phyloP scores from a whole-genome alignment of 148 eudicot genomes.

The Vaccinium darrowii region DNA sequence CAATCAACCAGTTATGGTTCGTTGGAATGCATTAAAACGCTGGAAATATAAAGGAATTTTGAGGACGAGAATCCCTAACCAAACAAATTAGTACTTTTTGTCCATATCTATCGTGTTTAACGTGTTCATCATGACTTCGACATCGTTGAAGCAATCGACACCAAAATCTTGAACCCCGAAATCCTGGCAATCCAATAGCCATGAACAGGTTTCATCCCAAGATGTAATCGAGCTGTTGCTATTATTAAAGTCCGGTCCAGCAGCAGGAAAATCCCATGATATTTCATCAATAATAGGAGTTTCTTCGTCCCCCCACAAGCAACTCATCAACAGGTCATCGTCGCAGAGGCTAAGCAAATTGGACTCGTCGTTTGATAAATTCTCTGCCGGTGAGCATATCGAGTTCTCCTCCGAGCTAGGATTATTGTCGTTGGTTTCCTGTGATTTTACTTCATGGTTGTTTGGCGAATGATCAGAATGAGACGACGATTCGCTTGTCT shows the following conservation, averaged over 20 bases:
- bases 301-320: constrained; percentile 41
- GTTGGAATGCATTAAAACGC: background rate
- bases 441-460: background rate
- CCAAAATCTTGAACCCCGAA: constrained; percentile 73
- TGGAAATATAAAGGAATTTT: background rate
- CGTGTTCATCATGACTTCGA: constrained; percentile 42
- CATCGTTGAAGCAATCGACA: constrained; percentile 46
- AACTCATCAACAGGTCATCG: constrained; percentile 53
- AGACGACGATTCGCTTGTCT: constrained; percentile 6
- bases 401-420: constrained; percentile 22
- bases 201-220: constrained; percentile 45
- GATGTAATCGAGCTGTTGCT: constrained; percentile 15
- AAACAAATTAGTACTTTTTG: constrained; percentile 21
- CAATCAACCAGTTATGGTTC: background rate
- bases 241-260: constrained; percentile 18
- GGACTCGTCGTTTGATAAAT: constrained; percentile 30
- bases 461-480: constrained; percentile 5
- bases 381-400: constrained; percentile 38
- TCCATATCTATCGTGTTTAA: constrained; percentile 36
- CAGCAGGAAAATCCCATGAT: constrained; percentile 42
- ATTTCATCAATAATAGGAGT: constrained; percentile 17
- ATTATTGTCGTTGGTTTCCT: background rate
- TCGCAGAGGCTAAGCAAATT: constrained; percentile 29
- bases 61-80: background rate
- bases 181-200: constrained; percentile 71